These are phyloP conservation scores for Saccharomycopsis fermentans DNA, from an alignment of 805 yeast genomes.

Conservation along the genomic window DNA sequence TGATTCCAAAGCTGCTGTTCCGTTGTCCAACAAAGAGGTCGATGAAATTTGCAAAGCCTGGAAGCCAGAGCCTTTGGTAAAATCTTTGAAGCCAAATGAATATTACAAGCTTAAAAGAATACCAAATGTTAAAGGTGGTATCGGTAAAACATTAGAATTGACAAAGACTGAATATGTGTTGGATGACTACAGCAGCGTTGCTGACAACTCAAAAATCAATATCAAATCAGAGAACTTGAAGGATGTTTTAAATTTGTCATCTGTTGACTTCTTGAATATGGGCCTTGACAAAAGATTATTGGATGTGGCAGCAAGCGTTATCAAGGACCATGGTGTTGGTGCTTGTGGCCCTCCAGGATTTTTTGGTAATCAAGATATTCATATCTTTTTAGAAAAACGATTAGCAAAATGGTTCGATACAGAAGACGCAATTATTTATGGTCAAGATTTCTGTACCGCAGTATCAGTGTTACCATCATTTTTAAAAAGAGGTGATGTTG, in stretches of 20 bases:
- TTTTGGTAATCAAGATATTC: slow-evolving; percentile 92
- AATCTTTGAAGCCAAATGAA: slow-evolving; percentile 39
- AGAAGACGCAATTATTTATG: slow-evolving; percentile 74
- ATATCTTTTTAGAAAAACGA: slow-evolving; percentile 65
- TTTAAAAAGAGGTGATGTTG: slow-evolving; percentile 87
- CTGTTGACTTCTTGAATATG: slow-evolving; percentile 62
- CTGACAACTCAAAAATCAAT: slow-evolving; percentile 20
- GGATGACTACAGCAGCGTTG: slow-evolving; percentile 2
- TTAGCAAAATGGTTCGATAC: slow-evolving; percentile 67
- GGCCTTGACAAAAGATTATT: slow-evolving; percentile 38
- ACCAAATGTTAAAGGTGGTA: slow-evolving; percentile 54
- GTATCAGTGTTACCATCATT: slow-evolving; percentile 88
- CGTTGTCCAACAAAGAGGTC: slow-evolving; percentile 50
- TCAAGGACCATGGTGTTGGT: slow-evolving; percentile 80
- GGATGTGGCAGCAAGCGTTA: slow-evolving; percentile 44
- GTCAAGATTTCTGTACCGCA: slow-evolving; percentile 85
- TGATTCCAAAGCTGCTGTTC: slow-evolving; percentile 63
- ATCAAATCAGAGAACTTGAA: slow-evolving; percentile 22
- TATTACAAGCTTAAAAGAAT: slow-evolving; percentile 51
- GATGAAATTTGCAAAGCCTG: slow-evolving; percentile 83
- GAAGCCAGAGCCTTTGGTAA: slow-evolving; percentile 80
- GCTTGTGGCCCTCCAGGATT: slow-evolving; percentile 98
- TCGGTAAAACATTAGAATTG: slow-evolving; percentile 30
- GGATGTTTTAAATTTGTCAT: slow-evolving; percentile 54
- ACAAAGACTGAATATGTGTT: slow-evolving; percentile 22